Percentiles rank a stretch among this genome's conserved stretches.
Evolutionary conservation across 306 rosid species (phyloP).

Genomic region (Luffa aegyptiaca): DNA sequence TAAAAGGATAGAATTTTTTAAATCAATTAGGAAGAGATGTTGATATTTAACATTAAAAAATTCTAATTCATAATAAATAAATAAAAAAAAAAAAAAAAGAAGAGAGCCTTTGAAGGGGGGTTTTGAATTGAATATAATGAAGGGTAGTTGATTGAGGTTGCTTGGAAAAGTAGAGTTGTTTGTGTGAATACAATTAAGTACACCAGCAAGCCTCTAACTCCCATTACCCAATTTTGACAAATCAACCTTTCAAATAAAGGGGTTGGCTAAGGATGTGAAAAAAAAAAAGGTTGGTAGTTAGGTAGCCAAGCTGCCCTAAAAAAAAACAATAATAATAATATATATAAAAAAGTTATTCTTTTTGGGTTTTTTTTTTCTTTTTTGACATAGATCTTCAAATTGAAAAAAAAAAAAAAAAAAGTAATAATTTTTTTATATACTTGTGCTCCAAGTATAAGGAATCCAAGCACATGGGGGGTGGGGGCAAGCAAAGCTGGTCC

Average conservation of each 20-base stretch:
- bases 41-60: too few relatives aligned
- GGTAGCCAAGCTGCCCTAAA: neutral
- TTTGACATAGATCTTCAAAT: neutral
- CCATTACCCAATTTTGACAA: neutral
- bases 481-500: neutral
- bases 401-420: neutral
- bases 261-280: neutral
- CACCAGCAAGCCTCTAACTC: neutral
- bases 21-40: too few relatives aligned
- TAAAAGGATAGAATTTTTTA: too few relatives aligned
- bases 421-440: neutral
- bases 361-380: too few relatives aligned
- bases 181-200: neutral
- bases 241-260: neutral
- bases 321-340: neutral
- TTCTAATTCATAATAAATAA: too few relatives aligned
- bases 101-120: neutral
- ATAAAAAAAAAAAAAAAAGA: neutral
- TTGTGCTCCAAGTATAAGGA: neutral
- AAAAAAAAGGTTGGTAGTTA: neutral
- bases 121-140: neutral
- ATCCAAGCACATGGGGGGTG: slow-evolving; percentile 6
- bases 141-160: neutral
- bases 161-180: neutral
- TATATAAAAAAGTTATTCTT: too few relatives aligned